Conservation (phyloP, 345 rosid species). For the Brassica napus region DNA sequence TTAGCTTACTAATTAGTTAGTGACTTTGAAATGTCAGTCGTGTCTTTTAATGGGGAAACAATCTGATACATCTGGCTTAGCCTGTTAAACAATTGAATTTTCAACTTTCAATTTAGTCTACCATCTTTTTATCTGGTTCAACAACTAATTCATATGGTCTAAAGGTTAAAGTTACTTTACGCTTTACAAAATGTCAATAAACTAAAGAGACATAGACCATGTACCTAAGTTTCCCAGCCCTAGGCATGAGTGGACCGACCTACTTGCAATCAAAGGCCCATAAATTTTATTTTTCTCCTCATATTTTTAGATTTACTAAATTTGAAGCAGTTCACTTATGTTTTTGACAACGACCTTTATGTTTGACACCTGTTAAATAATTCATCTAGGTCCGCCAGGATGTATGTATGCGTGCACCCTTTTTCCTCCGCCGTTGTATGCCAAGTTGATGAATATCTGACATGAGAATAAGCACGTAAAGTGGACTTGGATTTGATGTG, state of each 20-base stretch:
- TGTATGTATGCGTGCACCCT: no score
- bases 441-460: background rate
- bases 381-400: background rate
- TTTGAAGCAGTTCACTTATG: background rate
- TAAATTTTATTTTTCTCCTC: no score
- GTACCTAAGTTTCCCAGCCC: background rate
- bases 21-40: conserved; percentile 16
- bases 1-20: background rate
- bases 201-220: background rate
- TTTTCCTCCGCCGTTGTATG: no score
- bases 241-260: no score
- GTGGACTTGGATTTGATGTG: background rate
- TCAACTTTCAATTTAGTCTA: background rate
- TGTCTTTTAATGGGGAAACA: conserved; percentile 22
- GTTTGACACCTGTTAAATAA: background rate
- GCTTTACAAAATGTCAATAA: background rate
- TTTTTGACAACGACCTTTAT: background rate
- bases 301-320: no score
- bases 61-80: conserved; percentile 10
- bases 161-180: background rate
- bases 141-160: background rate
- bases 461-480: background rate
- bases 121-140: background rate
- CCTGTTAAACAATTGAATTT: background rate
- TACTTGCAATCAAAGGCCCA: no score